These are phyloP conservation scores for Brassica carinata DNA, from an alignment of 345 rosid species.

Conservation along the genomic window DNA sequence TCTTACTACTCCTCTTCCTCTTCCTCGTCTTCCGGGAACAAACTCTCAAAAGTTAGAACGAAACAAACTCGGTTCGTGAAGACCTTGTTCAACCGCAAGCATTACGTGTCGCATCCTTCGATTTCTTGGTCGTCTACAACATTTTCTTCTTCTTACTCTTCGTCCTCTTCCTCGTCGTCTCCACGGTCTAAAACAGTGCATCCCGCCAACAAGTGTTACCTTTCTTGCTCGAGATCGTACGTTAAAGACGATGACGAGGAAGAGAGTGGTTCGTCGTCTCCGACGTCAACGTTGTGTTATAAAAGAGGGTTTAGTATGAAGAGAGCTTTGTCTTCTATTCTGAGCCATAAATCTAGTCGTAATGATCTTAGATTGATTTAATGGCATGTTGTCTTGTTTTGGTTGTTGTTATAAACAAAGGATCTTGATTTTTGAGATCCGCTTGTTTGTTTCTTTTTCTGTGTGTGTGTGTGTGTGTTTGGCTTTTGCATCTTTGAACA, in stretches of 20 bases:
- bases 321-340: conserved; percentile 47
- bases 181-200: background rate
- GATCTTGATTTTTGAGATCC: conserved; percentile 19
- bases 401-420: conserved; percentile 15
- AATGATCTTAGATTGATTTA: conserved; percentile 37
- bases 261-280: conserved; percentile 22
- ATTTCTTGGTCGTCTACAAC: conserved; percentile 50
- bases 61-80: conserved; percentile 37
- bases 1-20: conserved; percentile 40
- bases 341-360: conserved; percentile 42
- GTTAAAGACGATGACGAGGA: background rate
- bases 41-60: conserved; percentile 7
- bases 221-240: background rate
- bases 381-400: conserved; percentile 22
- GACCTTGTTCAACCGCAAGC: conserved; percentile 23
- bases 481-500: conserved; percentile 25
- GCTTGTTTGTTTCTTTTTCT: background rate
- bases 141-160: conserved; percentile 40
- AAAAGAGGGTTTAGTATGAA: conserved; percentile 51
- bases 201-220: background rate
- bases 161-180: background rate
- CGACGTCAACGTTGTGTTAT: conserved; percentile 45
- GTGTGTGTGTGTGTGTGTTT: background rate
- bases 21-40: conserved; percentile 32
- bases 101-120: conserved; percentile 42